Evolutionary conservation across 208 protist genomes (phyloP).

Genomic region (Leishmania gerbilli): DNA sequence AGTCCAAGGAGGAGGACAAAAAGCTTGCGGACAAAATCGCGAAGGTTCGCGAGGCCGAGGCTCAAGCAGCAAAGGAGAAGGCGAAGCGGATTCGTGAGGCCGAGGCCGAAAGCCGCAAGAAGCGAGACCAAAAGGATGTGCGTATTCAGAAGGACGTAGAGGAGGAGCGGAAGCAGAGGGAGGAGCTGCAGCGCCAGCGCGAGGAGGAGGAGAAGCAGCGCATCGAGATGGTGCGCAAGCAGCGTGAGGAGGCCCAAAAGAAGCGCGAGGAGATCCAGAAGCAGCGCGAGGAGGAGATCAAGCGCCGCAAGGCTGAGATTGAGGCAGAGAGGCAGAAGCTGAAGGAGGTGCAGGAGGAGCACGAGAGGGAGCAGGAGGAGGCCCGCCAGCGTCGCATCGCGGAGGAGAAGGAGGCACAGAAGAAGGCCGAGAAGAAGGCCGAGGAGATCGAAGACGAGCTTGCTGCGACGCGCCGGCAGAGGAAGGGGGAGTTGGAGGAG

Average conservation of each 20-base stretch:
- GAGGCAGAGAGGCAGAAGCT: constrained; percentile 35
- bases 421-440: constrained; percentile 23
- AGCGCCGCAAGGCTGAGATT: constrained; percentile 31
- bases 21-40: constrained; percentile 25
- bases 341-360: constrained; percentile 43
- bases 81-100: constrained; percentile 32
- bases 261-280: constrained; percentile 37
- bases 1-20: constrained; percentile 29
- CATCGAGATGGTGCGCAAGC: constrained; percentile 26
- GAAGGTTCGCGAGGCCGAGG: constrained; percentile 32
- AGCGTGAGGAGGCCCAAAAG: constrained; percentile 33
- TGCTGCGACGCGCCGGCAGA: constrained; percentile 22
- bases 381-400: constrained; percentile 29
- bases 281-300: constrained; percentile 44
- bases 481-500: constrained; percentile 22
- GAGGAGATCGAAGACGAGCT: constrained; percentile 25
- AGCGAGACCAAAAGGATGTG: constrained; percentile 22
- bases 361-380: constrained; percentile 40
- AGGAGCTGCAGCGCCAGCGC: constrained; percentile 12
- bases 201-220: constrained; percentile 43
- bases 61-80: constrained; percentile 20
- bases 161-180: constrained; percentile 22
- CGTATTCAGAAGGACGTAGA: constrained; percentile 22
- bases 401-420: constrained; percentile 42
- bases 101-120: constrained; percentile 30